phyloP scores from a whole-genome alignment of 352 stramenopile species.

The Phytophthora citrophthora region DNA sequence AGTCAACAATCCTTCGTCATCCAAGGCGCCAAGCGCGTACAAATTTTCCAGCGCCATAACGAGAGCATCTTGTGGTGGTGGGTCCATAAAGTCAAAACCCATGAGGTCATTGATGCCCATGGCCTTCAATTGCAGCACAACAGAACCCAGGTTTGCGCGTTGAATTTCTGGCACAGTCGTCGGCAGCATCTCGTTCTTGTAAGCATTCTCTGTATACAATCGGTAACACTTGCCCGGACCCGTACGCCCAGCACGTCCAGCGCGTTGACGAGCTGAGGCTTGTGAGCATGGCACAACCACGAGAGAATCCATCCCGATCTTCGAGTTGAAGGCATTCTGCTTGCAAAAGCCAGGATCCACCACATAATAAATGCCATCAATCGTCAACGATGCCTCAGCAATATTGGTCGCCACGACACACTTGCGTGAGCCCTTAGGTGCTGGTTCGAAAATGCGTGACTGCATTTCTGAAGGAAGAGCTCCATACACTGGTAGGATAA shows the following conservation, averaged over 20 bases:
- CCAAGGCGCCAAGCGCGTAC: constrained; percentile 96
- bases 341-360: constrained; percentile 97
- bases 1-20: constrained; percentile 95
- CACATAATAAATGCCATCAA: constrained; percentile 98
- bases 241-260: constrained; percentile 97
- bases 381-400: constrained; percentile 99
- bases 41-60: constrained; percentile 98
- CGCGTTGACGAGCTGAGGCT: constrained; percentile 97
- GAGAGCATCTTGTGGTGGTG: constrained; percentile 96
- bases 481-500: constrained; percentile 98
- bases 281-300: constrained; percentile 98
- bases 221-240: constrained; percentile 99
- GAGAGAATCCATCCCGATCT: constrained; percentile 99
- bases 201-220: constrained; percentile 99
- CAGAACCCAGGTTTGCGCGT: constrained; percentile 97
- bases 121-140: constrained; percentile 99
- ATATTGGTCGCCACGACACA: constrained; percentile 99
- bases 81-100: constrained; percentile 99
- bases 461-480: constrained; percentile 99
- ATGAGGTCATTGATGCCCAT: constrained; percentile 99
- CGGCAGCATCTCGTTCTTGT: constrained; percentile 97
- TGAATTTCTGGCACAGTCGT: constrained; percentile 99
- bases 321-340: constrained; percentile 99
- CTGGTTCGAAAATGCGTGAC: constrained; percentile 98
- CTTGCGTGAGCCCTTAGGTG: constrained; percentile 95